A percentile compares a stretch with the other conserved stretches of the same genome.
phyloP scores from a whole-genome alignment of 2,329 filamentous ascomycete species.

The Verticillium dahliae region DNA sequence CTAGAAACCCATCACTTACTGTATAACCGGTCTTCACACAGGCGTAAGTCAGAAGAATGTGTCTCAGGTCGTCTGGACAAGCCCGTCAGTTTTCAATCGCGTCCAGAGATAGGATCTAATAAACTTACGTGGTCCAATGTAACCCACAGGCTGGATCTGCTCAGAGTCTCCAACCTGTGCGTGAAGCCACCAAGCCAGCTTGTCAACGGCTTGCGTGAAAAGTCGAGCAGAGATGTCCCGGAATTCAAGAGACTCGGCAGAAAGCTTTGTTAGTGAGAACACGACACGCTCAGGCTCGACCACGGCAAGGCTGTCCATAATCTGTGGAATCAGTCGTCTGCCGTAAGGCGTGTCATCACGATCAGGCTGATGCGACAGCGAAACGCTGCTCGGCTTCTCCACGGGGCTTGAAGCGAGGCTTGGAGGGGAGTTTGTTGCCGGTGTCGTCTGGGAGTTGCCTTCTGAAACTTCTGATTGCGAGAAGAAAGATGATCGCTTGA shows the following conservation, averaged over 20 bases:
- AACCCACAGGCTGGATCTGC: conserved; percentile 16
- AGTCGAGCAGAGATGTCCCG: conserved; percentile 15
- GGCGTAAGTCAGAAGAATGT: conserved; percentile 21
- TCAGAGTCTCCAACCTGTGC: conserved; percentile 11
- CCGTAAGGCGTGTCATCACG: conserved; percentile 7
- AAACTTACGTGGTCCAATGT: conserved; percentile 25
- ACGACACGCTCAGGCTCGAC: conserved; percentile 17
- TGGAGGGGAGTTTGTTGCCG: not conserved
- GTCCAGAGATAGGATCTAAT: not conserved
- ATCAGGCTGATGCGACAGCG: not conserved
- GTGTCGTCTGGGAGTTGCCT: not conserved
- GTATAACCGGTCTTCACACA: conserved; percentile 25
- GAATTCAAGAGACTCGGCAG: conserved; percentile 11
- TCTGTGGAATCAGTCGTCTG: conserved; percentile 18
- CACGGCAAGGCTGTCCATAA: conserved; percentile 18
- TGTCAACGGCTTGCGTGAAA: conserved; percentile 20
- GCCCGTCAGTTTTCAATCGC: not conserved
- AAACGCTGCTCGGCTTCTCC: not conserved
- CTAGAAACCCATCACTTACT: conserved; percentile 12
- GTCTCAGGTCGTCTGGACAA: conserved; percentile 20
- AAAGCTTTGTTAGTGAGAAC: not conserved
- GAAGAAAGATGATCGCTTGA: not conserved
- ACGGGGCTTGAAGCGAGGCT: not conserved
- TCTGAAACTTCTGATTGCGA: not conserved
- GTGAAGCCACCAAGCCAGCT: conserved; percentile 22